Conservation (phyloP, 139 green algal genomes). For the Deuterostichococcus epilithicus region DNA sequence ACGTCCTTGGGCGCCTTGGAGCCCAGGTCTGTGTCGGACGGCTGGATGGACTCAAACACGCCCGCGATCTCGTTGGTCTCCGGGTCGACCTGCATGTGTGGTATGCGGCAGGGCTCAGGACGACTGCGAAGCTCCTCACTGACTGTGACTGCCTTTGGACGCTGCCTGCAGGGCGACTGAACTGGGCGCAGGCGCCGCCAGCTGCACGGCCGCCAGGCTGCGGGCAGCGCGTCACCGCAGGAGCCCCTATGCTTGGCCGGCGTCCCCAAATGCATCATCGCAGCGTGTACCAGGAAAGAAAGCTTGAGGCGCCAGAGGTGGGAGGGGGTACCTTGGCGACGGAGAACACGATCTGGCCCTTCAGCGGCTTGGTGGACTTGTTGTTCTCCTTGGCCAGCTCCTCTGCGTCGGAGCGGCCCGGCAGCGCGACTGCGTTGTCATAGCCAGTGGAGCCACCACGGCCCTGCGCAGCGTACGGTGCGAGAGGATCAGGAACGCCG, state of each 20-base stretch:
- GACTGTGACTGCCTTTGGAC: neutral
- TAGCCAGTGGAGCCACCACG: slow-evolving; percentile 94
- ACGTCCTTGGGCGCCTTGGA: slow-evolving; percentile 98
- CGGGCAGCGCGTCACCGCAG: too few species aligned
- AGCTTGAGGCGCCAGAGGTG: neutral
- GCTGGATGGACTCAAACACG: slow-evolving; percentile 98
- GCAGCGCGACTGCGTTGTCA: slow-evolving; percentile 94
- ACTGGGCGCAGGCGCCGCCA: neutral
- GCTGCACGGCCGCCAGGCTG: too few species aligned
- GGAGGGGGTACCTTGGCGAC: slow-evolving; percentile 72
- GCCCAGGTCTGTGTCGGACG: slow-evolving; percentile 97
- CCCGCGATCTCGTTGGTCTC: slow-evolving; percentile 93
- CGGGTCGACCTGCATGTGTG: slow-evolving; percentile 59
- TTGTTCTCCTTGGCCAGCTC: slow-evolving; percentile 94
- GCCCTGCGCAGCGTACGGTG: slow-evolving; percentile 44
- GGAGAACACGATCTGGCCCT: slow-evolving; percentile 89
- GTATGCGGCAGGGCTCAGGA: too few species aligned
- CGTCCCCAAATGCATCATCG: too few species aligned
- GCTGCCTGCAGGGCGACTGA: neutral
- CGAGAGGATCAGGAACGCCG: too few species aligned
- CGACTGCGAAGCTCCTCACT: too few species aligned
- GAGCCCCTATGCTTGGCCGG: too few species aligned
- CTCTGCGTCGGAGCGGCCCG: slow-evolving; percentile 79
- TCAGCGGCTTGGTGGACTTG: slow-evolving; percentile 79
- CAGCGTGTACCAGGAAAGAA: too few species aligned